phyloP scores from a whole-genome alignment of 345 rosid genomes.

The Leavenworthia alabamica region DNA sequence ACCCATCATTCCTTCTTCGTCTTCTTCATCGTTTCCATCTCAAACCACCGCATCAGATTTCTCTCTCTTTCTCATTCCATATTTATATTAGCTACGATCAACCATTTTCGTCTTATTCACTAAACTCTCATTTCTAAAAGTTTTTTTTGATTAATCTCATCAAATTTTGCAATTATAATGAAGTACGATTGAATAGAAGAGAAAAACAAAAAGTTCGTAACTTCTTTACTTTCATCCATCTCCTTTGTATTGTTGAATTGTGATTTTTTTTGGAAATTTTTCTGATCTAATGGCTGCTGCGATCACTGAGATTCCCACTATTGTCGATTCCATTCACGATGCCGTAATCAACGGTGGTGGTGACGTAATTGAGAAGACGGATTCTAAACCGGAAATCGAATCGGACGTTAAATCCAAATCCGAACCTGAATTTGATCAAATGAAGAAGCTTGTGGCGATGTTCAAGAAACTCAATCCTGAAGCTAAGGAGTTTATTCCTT shows the following conservation, averaged over 20 bases:
- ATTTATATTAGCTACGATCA: constrained; percentile 1
- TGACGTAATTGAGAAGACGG: constrained; percentile 20
- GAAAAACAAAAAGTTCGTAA: background rate
- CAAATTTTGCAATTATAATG: background rate
- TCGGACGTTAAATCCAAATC: constrained; percentile 34
- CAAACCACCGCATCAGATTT: background rate
- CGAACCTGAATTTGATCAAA: constrained; percentile 23
- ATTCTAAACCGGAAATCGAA: constrained; percentile 34
- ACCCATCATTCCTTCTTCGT: constrained; percentile 14
- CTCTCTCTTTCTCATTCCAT: too few species aligned
- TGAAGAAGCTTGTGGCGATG: constrained; percentile 53
- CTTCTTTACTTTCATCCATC: background rate
- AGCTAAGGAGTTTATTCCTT: constrained; percentile 61
- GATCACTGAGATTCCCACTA: constrained; percentile 20
- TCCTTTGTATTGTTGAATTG: background rate
- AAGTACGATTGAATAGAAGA: background rate
- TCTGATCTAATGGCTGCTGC: constrained; percentile 32
- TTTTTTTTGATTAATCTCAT: background rate
- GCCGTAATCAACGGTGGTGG: background rate
- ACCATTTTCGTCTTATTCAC: constrained; percentile 1
- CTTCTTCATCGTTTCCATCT: constrained; percentile 17
- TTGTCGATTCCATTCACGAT: constrained; percentile 2
- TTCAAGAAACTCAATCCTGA: constrained; percentile 54
- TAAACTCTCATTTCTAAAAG: constrained; percentile 1
- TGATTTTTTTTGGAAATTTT: background rate